A percentile compares a stretch with the other conserved stretches of the same genome.
These are phyloP conservation scores for Colletotrichum sansevieriae DNA, from an alignment of 2,329 filamentous ascomycete genomes.

Conservation along the genomic window DNA sequence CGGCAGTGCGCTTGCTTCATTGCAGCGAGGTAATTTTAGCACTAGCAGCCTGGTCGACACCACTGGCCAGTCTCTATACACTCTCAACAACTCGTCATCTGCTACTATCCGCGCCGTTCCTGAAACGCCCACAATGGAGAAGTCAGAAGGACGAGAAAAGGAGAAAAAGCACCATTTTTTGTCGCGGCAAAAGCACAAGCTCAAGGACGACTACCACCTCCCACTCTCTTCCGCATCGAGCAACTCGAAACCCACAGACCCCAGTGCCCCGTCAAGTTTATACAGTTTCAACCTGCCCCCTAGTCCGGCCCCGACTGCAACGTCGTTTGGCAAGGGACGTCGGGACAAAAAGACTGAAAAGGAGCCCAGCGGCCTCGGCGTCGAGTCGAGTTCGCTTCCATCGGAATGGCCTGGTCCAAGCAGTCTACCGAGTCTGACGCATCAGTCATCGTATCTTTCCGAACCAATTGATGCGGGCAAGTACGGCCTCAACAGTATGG, in stretches of 20 bases:
- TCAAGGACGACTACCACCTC: conserved; percentile 80
- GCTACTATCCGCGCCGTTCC: conserved; percentile 76
- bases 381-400: conserved; percentile 58
- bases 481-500: conserved; percentile 77
- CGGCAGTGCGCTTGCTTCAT: conserved; percentile 73
- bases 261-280: conserved; percentile 79
- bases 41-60: conserved; percentile 78
- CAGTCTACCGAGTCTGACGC: conserved; percentile 61
- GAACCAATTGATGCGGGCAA: conserved; percentile 68
- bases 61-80: conserved; percentile 75
- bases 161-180: conserved; percentile 85
- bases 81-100: conserved; percentile 79
- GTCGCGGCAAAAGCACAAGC: conserved; percentile 82
- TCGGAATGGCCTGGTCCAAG: conserved; percentile 67
- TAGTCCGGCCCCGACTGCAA: conserved; percentile 75
- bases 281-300: conserved; percentile 84
- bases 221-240: conserved; percentile 81
- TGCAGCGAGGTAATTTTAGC: conserved; percentile 77
- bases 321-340: conserved; percentile 83
- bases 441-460: conserved; percentile 59
- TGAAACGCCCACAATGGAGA: conserved; percentile 61
- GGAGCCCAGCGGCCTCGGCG: conserved; percentile 64
- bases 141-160: conserved; percentile 72
- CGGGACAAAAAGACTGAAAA: conserved; percentile 88
- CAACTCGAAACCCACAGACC: conserved; percentile 82